Conservation (phyloP, 78 protist species). For the Tieghemostelium lacteum region DNA sequence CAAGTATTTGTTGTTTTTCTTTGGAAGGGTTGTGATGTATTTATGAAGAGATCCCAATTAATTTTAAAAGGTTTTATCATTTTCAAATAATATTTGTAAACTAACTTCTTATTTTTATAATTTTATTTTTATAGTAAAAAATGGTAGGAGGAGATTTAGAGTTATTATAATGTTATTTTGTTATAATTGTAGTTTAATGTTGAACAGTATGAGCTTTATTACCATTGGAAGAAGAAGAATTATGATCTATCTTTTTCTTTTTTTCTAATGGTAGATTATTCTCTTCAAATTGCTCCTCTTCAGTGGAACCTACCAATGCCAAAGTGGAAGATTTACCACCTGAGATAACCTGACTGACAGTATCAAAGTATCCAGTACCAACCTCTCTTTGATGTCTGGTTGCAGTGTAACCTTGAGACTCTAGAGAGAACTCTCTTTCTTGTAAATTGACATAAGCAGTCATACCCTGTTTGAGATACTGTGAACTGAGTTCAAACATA, state of each 20-base stretch:
- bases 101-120: too few relatives aligned
- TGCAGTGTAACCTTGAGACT: constrained; percentile 57
- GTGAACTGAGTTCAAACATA: constrained; percentile 62
- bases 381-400: constrained; percentile 74
- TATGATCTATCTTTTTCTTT: constrained; percentile 17
- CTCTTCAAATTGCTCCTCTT: constrained; percentile 72
- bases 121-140: too few relatives aligned
- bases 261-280: constrained; percentile 25
- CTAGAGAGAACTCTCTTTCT: constrained; percentile 53
- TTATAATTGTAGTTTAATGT: too few relatives aligned
- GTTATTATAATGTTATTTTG: too few relatives aligned
- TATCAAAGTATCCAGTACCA: constrained; percentile 79
- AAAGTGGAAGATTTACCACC: constrained; percentile 79
- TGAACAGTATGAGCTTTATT: neutral
- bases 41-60: too few relatives aligned
- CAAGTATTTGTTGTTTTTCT: too few relatives aligned
- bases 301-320: constrained; percentile 70
- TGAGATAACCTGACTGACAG: constrained; percentile 52
- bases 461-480: constrained; percentile 38
- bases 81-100: too few relatives aligned
- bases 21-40: too few relatives aligned
- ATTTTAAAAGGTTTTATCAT: too few relatives aligned
- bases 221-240: neutral
- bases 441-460: constrained; percentile 63
- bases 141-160: too few relatives aligned